Base-by-base conservation (phyloP, 768 basidiomycete species). In the Fomitopsis serialis region DNA sequence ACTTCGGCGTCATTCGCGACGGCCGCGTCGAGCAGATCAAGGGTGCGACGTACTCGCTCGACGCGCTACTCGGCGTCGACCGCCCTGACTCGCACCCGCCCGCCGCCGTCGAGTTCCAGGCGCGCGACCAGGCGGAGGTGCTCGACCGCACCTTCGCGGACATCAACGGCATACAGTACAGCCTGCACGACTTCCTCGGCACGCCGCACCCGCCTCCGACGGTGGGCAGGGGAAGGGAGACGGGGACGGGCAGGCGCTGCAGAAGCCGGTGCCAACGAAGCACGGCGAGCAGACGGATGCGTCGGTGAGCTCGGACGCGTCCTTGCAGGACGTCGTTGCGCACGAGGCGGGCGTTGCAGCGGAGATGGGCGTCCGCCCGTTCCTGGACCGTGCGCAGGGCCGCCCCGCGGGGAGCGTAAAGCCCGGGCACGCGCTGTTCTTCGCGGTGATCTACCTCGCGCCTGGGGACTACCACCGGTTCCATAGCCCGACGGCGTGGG, bases 401-500 rank as follows among this genome's bases (percentile, higher is more conserved):
- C 71, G 70, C 46, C 78, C 76, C 17, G 73, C 76, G 49, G 73
- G 74, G 8, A 73, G 72, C 37, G 74, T 86, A 42, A 80, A 81
- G 57, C 80, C 85, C 2, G 92, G 91, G 13, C 87, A 98, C 65
- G 78, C 84, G 17, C 81, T 98, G 22, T 97, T 84, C 72, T 99
- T 98, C 69, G 74, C 88, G 22, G 97, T 99, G 61, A 88, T 99
- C 55, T 99, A 98, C 72, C 88, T 99, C 52, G 97, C 96, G 0
- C 97, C 97, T 1, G 96, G 97, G 1, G 97, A 99, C 66, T 98
- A 98, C 69, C 96, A 99, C 64, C 83, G 96, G 15, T 99, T 97
- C 80, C 97, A 99, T 69, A 88, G 85, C 48, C 96, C 97, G 1
- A 85, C 93, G 0, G 84, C 90, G 7, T 98, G 97, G 97, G 94